Percentiles rank a stretch among this genome's conserved stretches.
Conservation (phyloP, 2,329 filamentous ascomycete species). For the Aspergillus fijiensis region DNA sequence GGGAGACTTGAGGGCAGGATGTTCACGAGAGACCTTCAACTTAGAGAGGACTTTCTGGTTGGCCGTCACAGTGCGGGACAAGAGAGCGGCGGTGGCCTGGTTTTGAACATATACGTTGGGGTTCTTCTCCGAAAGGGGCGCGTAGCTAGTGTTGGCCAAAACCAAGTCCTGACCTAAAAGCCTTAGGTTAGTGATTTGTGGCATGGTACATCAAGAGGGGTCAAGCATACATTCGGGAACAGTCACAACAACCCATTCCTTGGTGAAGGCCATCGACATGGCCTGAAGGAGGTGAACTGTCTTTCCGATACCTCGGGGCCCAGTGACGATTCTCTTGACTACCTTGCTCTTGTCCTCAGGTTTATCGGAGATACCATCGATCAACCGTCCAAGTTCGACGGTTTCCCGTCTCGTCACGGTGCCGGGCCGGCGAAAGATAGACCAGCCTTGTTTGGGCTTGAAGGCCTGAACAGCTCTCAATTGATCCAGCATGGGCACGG, state of each 20-base stretch:
- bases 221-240: constrained; percentile 74
- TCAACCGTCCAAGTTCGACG: constrained; percentile 64
- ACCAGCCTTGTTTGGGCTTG: constrained; percentile 86
- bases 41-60: constrained; percentile 65
- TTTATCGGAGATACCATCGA: constrained; percentile 56
- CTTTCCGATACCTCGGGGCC: constrained; percentile 76
- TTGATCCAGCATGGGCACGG: constrained; percentile 70
- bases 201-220: background rate
- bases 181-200: constrained; percentile 17
- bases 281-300: constrained; percentile 82
- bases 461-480: constrained; percentile 85
- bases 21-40: constrained; percentile 52
- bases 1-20: constrained; percentile 60
- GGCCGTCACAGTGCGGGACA: constrained; percentile 69
- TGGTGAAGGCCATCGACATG: constrained; percentile 75
- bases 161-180: constrained; percentile 72
- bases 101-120: constrained; percentile 71
- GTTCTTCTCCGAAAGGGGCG: constrained; percentile 59
- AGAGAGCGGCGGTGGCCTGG: constrained; percentile 70
- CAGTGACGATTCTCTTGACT: constrained; percentile 65
- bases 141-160: constrained; percentile 78
- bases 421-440: constrained; percentile 77
- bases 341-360: constrained; percentile 38
- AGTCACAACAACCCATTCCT: constrained; percentile 84
- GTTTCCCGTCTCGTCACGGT: constrained; percentile 76